Base-by-base conservation (phyloP, 345 rosid genomes). In the Gossypium raimondii region DNA sequence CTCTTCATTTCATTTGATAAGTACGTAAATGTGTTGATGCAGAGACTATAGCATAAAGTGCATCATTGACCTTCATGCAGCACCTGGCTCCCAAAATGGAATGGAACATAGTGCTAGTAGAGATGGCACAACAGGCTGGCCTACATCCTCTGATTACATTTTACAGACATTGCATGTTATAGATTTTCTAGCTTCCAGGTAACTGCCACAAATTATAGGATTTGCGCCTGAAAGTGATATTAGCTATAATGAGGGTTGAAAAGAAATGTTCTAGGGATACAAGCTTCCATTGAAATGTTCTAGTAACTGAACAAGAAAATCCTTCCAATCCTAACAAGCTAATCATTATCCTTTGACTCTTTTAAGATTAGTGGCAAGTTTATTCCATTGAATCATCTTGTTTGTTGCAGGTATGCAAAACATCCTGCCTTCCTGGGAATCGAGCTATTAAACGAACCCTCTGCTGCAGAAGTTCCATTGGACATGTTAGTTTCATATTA, bases 81-180 rank as follows among this genome's bases (percentile, higher is more conserved):
- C 96, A 58, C 90, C 96, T 69, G 96, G 88, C 71, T 90, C 96
- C 57, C 96, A 90, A 82, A 90, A 89, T 57, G 96, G 96, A 43
- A 82, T 89, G 89, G 96, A 90, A 73, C 96, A 90, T 77, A 90
- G 96, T 78, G 86, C 87, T 67, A 89, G 96, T 77, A 75, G 86
- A 81, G 96, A 90, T 79, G 96, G 93, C 16, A 80, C 85, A 53
- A 70, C 79, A 7, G 84, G 81, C 61, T 90, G 96, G 91, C 83
- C 90, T 56, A 81, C 85, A 24, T 77, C 84, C 8, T 5, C 7
- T 34, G 90, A 82, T 74, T 78, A 80, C 69, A 80, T 89, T 76
- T 82, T 88, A 44, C 83, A 86, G 72, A 87, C 93, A n/a, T 78
- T 90, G 78, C 74, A 84, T 78, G 90, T 86, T 57, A 82, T 90